Evolutionary conservation across 192 early-diverging fungal genomes (phyloP).

Genomic region (Endogone sp.): DNA sequence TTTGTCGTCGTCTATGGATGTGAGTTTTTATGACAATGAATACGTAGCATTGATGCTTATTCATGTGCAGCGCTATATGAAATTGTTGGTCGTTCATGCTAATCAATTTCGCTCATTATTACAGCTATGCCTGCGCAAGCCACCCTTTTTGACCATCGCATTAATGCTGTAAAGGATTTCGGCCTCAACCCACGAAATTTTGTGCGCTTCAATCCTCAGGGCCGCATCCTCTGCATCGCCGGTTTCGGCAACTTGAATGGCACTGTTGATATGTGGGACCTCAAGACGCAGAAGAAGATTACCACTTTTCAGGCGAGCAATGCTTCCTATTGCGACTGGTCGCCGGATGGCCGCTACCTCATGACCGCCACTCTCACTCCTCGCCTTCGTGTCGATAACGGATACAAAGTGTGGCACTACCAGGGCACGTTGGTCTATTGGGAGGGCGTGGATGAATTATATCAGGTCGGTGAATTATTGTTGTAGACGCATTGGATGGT

Average conservation of each 20-base stretch:
- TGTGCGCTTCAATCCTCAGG: slow-evolving; percentile 87
- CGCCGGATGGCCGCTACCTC: slow-evolving; percentile 88
- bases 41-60: no score
- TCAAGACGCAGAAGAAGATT: slow-evolving; percentile 79
- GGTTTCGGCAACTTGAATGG: slow-evolving; percentile 98
- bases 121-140: slow-evolving; percentile 84
- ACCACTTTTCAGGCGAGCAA: slow-evolving; percentile 77
- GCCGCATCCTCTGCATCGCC: slow-evolving; percentile 82
- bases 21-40: no score
- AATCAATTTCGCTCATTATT: neutral
- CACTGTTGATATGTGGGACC: slow-evolving; percentile 92
- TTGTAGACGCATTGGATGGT: slow-evolving; percentile 1
- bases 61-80: neutral
- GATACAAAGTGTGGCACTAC: slow-evolving; percentile 96
- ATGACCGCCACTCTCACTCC: slow-evolving; percentile 91
- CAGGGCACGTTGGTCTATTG: slow-evolving; percentile 77
- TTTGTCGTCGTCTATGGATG: slow-evolving; percentile 94
- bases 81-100: neutral
- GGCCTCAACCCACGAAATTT: slow-evolving; percentile 85
- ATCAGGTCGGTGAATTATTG: slow-evolving; percentile 51
- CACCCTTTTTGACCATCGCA: slow-evolving; percentile 90
- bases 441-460: slow-evolving; percentile 81
- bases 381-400: slow-evolving; percentile 96
- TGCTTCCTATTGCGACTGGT: slow-evolving; percentile 86
- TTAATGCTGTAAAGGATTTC: slow-evolving; percentile 79